phyloP scores from a whole-genome alignment of 345 rosid genomes.

The Raphanus raphanistrum region DNA sequence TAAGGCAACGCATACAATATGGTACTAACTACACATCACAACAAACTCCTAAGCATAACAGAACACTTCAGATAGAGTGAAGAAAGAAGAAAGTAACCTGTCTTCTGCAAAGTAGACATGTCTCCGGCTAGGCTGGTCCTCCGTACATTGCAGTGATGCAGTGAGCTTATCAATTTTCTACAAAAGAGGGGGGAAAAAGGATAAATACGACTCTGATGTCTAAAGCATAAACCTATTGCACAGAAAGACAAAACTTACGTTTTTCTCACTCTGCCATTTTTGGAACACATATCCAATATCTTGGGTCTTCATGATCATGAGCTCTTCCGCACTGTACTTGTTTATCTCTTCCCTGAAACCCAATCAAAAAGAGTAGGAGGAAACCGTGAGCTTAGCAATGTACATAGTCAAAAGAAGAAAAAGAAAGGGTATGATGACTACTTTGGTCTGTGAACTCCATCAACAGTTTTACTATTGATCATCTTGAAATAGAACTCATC shows the following conservation, averaged over 20 bases:
- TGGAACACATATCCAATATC: constrained; percentile 85
- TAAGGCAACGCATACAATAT: not conserved
- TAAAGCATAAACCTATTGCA: not conserved
- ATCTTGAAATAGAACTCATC: constrained; percentile 87
- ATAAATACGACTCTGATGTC: not conserved
- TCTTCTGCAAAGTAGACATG: constrained; percentile 82
- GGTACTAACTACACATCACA: not conserved
- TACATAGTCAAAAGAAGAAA: no score
- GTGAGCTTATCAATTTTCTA: constrained; percentile 87
- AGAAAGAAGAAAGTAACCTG: constrained; percentile 46
- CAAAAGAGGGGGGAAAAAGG: constrained; percentile 22
- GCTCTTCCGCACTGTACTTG: constrained; percentile 75
- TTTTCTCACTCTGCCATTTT: constrained; percentile 81
- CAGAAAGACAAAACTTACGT: constrained; percentile 36
- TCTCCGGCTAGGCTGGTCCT: constrained; percentile 45
- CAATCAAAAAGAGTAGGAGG: not conserved
- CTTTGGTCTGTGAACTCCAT: constrained; percentile 70
- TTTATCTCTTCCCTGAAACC: constrained; percentile 61
- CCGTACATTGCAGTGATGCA: constrained; percentile 65
- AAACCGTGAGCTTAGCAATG: not conserved
- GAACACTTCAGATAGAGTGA: no score
- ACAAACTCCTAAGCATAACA: not conserved
- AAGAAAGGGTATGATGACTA: constrained; percentile 32
- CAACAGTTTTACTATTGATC: constrained; percentile 62
- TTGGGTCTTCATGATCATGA: constrained; percentile 88